Conservation (phyloP, 805 yeast genomes). For the Teunomyces panamensis region DNA sequence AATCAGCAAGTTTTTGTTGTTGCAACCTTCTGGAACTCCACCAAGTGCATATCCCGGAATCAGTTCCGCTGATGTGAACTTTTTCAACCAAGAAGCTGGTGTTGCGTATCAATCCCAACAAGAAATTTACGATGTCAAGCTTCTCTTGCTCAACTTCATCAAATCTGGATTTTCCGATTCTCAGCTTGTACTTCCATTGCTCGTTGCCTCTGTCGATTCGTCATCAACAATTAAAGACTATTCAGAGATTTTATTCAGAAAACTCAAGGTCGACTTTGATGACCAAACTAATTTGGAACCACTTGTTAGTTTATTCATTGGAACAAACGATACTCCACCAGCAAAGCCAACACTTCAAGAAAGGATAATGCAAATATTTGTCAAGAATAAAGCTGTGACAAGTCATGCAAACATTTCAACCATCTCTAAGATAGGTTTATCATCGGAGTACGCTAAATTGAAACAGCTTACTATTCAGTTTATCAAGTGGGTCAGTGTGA, state of each 20-base stretch:
- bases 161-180: slow-evolving; percentile 40
- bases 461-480: slow-evolving; percentile 60
- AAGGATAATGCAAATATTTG: slow-evolving; percentile 48
- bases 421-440: slow-evolving; percentile 59
- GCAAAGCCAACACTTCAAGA: slow-evolving; percentile 55
- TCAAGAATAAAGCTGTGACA: slow-evolving; percentile 54
- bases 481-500: slow-evolving; percentile 54
- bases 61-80: slow-evolving; percentile 51
- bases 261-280: slow-evolving; percentile 53
- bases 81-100: slow-evolving; percentile 70
- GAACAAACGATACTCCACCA: slow-evolving; percentile 48
- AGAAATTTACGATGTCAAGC: slow-evolving; percentile 37
- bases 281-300: slow-evolving; percentile 39
- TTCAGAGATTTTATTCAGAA: slow-evolving; percentile 51
- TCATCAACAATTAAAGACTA: slow-evolving; percentile 53
- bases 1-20: slow-evolving; percentile 55
- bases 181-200: slow-evolving; percentile 44
- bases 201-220: slow-evolving; percentile 64
- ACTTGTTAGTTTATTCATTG: slow-evolving; percentile 50
- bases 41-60: slow-evolving; percentile 60
- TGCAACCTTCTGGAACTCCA: slow-evolving; percentile 41
- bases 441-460: slow-evolving; percentile 49
- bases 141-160: slow-evolving; percentile 33
- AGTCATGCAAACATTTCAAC: slow-evolving; percentile 37
- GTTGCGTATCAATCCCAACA: slow-evolving; percentile 48